These are phyloP conservation scores for Huntiella savannae DNA, from an alignment of 2,329 filamentous ascomycete species.

Conservation along the genomic window DNA sequence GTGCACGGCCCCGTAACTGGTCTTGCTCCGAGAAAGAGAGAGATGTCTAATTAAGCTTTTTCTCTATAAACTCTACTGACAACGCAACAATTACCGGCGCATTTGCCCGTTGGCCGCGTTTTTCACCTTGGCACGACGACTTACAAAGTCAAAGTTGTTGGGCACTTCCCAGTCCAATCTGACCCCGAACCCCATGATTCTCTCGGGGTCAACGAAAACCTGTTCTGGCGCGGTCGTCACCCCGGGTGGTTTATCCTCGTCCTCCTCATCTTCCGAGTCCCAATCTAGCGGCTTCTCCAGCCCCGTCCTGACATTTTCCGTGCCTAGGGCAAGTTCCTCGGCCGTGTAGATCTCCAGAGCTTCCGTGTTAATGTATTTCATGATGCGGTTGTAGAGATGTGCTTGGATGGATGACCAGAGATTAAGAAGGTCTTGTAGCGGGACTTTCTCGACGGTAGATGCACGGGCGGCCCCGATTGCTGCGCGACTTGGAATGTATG, in stretches of 20 bases:
- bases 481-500: constrained; percentile 10
- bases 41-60: too few species aligned
- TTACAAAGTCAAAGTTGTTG: constrained; percentile 24
- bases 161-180: constrained; percentile 27
- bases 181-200: constrained; percentile 27
- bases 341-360: constrained; percentile 48
- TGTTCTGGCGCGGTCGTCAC: constrained; percentile 9
- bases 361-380: constrained; percentile 24
- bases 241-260: constrained; percentile 25
- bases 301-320: constrained; percentile 55
- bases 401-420: constrained; percentile 28
- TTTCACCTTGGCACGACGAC: constrained; percentile 12
- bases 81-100: background rate
- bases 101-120: background rate
- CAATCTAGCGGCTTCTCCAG: constrained; percentile 36
- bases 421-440: too few species aligned
- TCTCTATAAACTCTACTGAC: too few species aligned
- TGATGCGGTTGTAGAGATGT: constrained; percentile 24
- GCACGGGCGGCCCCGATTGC: constrained; percentile 7
- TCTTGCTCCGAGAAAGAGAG: too few species aligned
- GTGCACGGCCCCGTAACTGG: too few species aligned
- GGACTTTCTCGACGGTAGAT: too few species aligned
- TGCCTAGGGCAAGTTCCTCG: constrained; percentile 46
- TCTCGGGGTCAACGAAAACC: constrained; percentile 25
- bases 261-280: constrained; percentile 35